A percentile compares a stretch with the other conserved stretches of the same genome.
Evolutionary conservation across 2,329 filamentous ascomycete species (phyloP).

Genomic region (Aspergillus fijiensis): DNA sequence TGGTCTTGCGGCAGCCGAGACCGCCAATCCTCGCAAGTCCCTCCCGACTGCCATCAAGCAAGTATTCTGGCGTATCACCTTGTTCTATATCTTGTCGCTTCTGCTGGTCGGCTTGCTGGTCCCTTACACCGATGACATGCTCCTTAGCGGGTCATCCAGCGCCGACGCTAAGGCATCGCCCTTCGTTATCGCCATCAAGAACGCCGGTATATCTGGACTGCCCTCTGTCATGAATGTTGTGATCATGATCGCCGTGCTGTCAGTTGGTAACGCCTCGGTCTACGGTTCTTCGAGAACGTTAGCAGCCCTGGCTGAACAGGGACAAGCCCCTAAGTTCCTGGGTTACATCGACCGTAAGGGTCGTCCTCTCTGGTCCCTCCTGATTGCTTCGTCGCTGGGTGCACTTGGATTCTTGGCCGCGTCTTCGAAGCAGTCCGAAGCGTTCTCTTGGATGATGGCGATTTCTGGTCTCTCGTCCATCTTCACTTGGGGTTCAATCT

Average conservation of each 20-base stretch:
- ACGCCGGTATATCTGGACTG: slow-evolving; percentile 76
- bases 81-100: slow-evolving; percentile 86
- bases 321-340: slow-evolving; percentile 74
- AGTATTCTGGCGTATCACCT: slow-evolving; percentile 88
- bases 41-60: slow-evolving; percentile 87
- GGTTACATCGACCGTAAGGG: slow-evolving; percentile 81
- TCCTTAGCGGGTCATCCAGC: slow-evolving; percentile 59
- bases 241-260: slow-evolving; percentile 85
- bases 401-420: slow-evolving; percentile 76
- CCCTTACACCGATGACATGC: slow-evolving; percentile 64
- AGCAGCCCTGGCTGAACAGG: slow-evolving; percentile 83
- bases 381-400: slow-evolving; percentile 65
- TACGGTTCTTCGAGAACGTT: slow-evolving; percentile 90
- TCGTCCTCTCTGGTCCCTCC: slow-evolving; percentile 73
- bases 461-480: slow-evolving; percentile 71
- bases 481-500: slow-evolving; percentile 81
- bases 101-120: slow-evolving; percentile 80
- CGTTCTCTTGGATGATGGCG: slow-evolving; percentile 78
- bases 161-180: slow-evolving; percentile 75
- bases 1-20: slow-evolving; percentile 60
- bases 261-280: slow-evolving; percentile 86
- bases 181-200: slow-evolving; percentile 88
- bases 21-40: slow-evolving; percentile 62
- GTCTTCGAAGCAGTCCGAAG: slow-evolving; percentile 56
- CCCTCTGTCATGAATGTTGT: slow-evolving; percentile 94